Evolutionary conservation across 1,139 yeast genomes (phyloP).

Genomic region (Kazachstania sp.): DNA sequence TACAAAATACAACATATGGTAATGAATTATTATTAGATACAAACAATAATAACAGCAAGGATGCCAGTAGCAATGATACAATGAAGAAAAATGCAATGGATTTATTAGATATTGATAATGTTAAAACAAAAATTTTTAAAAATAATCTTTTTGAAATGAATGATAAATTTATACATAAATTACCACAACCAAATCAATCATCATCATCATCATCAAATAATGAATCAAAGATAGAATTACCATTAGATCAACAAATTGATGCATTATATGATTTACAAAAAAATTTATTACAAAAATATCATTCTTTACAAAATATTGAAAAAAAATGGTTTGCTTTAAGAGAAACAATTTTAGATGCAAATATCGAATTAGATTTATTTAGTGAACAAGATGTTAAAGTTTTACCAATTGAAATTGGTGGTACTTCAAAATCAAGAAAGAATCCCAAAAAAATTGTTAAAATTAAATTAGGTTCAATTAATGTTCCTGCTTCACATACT

Average conservation of each 20-base stretch:
- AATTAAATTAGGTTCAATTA: slow-evolving; percentile 4
- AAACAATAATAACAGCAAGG: background rate
- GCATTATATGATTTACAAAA: slow-evolving; percentile 21
- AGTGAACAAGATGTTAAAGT: slow-evolving; percentile 12
- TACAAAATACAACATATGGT: background rate
- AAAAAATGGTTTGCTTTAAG: slow-evolving; percentile 29
- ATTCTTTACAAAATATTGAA: slow-evolving; percentile 16
- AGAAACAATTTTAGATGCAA: slow-evolving; percentile 29
- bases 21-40: background rate
- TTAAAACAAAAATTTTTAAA: slow-evolving; percentile 26
- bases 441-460: slow-evolving; percentile 1
- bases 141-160: slow-evolving; percentile 22
- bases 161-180: slow-evolving; percentile 16
- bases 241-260: slow-evolving; percentile 15
- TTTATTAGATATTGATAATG: slow-evolving; percentile 19
- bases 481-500: slow-evolving; percentile 2
- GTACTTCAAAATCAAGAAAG: background rate
- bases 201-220: too few relatives aligned
- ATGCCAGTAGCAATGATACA: too few relatives aligned
- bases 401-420: background rate
- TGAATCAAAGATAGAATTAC: background rate
- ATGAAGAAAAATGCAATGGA: slow-evolving; percentile 4
- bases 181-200: background rate
- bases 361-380: slow-evolving; percentile 27
- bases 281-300: slow-evolving; percentile 18